Evolutionary conservation across 1,139 yeast species (phyloP).

Genomic region (Protomyces macrosporus): DNA sequence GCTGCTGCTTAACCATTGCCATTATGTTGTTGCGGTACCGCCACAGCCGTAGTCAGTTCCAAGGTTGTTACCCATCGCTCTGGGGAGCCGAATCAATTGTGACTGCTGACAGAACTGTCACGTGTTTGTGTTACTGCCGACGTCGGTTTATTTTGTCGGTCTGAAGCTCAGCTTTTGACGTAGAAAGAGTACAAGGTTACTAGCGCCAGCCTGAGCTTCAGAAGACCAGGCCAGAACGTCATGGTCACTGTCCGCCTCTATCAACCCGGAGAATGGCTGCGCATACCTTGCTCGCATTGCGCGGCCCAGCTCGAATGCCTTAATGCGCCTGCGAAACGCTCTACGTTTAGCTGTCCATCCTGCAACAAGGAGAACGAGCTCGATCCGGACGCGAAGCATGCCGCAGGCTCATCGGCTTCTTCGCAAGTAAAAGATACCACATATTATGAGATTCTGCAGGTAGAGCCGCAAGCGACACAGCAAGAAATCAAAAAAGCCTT

Average conservation of each 20-base stretch:
- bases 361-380: conserved; percentile 6
- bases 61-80: too few relatives aligned
- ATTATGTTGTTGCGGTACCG: too few relatives aligned
- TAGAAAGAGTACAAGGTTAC: not conserved
- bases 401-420: not conserved
- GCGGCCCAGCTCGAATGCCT: conserved; percentile 12
- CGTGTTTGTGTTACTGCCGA: too few relatives aligned
- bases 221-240: not conserved
- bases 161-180: too few relatives aligned
- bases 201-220: not conserved
- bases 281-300: conserved; percentile 1
- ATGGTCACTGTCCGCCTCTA: conserved; percentile 20
- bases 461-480: conserved; percentile 62
- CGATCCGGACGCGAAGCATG: not conserved
- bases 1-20: too few relatives aligned
- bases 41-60: too few relatives aligned
- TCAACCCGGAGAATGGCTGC: conserved; percentile 24
- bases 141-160: too few relatives aligned
- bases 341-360: conserved; percentile 11
- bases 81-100: too few relatives aligned
- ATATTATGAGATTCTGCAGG: conserved; percentile 73
- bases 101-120: too few relatives aligned
- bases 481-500: conserved; percentile 86
- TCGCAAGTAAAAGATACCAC: conserved; percentile 35
- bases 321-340: conserved; percentile 5